Evolutionary conservation across 2,329 filamentous ascomycete species (phyloP).

Genomic region (Colletotrichum sp.): DNA sequence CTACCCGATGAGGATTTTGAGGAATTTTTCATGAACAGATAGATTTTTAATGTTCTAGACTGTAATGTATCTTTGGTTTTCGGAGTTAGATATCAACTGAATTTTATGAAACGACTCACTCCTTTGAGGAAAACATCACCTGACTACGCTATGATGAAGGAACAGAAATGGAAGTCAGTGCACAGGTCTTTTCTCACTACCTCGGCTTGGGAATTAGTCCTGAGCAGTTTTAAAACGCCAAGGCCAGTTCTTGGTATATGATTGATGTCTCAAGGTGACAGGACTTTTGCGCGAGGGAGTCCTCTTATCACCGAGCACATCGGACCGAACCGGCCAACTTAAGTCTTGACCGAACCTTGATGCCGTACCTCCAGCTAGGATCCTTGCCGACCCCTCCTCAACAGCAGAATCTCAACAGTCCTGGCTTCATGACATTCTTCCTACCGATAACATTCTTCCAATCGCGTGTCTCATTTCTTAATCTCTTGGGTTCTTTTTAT

Average conservation of each 20-base stretch:
- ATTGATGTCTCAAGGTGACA: background rate
- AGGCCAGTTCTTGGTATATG: background rate
- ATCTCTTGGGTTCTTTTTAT: background rate
- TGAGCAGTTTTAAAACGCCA: background rate
- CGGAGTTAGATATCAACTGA: background rate
- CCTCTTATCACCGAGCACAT: background rate
- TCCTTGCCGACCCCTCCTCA: background rate
- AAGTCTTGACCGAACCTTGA: background rate
- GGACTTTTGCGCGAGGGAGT: background rate
- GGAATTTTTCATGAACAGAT: conserved; percentile 25
- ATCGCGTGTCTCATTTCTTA: background rate
- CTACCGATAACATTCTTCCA: background rate
- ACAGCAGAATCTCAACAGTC: background rate
- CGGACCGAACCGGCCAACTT: background rate
- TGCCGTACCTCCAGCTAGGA: background rate
- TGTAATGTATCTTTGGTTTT: background rate
- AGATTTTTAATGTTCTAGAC: background rate
- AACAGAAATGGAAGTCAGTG: background rate
- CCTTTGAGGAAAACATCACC: background rate
- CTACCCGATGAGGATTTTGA: conserved; percentile 27
- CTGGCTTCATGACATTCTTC: background rate
- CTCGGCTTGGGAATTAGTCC: background rate
- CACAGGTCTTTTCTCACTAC: background rate
- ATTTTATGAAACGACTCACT: background rate
- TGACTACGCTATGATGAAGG: background rate